phyloP scores from a whole-genome alignment of 345 rosid genomes.

The Eucalyptus tenuipes region DNA sequence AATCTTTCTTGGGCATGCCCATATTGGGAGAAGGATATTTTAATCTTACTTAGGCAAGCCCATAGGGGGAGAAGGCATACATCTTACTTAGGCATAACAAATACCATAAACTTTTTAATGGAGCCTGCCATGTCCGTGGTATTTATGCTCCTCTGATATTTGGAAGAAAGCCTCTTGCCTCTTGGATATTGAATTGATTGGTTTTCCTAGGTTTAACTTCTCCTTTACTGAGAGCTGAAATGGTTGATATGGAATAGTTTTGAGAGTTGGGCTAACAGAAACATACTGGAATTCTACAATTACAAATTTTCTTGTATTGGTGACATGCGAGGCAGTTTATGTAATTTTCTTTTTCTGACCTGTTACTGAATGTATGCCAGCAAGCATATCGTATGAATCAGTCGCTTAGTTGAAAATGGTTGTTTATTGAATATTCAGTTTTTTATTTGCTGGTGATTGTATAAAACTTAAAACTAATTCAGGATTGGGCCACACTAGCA shows the following conservation, averaged over 20 bases:
- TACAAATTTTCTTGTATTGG: background rate
- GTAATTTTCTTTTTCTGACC: background rate
- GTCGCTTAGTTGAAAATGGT: background rate
- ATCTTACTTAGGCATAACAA: background rate
- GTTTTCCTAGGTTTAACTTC: background rate
- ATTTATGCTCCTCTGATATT: background rate
- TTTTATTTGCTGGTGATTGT: background rate
- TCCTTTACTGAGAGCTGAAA: background rate
- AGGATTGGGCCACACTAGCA: background rate
- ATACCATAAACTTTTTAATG: background rate
- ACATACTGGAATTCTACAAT: background rate
- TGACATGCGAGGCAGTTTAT: background rate
- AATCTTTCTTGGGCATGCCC: background rate
- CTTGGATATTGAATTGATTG: background rate
- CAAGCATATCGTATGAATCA: background rate
- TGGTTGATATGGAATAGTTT: background rate
- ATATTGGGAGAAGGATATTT: background rate
- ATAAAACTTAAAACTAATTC: background rate
- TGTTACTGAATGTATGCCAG: background rate
- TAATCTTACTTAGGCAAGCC: background rate
- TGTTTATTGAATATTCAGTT: background rate
- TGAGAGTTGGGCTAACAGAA: background rate
- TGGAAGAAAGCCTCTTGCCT: background rate
- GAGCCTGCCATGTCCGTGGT: background rate
- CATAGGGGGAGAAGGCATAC: background rate